Evolutionary conservation across 140 eudicot genomes (phyloP).

Genomic region (Stevia rebaudiana): DNA sequence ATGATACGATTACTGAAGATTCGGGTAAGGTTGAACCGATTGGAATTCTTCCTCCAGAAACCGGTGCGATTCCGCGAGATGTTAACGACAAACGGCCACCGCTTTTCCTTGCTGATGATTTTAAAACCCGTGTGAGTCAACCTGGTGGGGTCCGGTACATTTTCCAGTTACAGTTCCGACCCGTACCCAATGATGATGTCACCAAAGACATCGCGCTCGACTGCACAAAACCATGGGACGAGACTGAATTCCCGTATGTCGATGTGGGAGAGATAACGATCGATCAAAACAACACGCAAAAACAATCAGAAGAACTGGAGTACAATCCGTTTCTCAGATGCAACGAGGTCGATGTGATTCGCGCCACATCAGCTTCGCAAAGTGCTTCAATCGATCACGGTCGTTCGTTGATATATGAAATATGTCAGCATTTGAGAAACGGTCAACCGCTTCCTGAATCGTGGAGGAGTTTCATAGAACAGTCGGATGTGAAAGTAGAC

Average conservation of each 20-base stretch:
- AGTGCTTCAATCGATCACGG: conserved; percentile 94
- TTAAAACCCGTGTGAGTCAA: conserved; percentile 54
- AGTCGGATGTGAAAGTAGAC: conserved; percentile 80
- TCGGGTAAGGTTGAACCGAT: conserved; percentile 65
- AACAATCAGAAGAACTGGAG: conserved; percentile 53
- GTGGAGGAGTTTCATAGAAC: conserved; percentile 68
- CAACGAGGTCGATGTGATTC: conserved; percentile 59
- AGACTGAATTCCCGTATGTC: conserved; percentile 43
- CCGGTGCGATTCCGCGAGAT: conserved; percentile 81
- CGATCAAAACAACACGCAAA: conserved; percentile 41
- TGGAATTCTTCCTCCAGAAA: conserved; percentile 80
- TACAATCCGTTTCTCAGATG: conserved; percentile 67
- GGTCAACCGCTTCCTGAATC: conserved; percentile 66
- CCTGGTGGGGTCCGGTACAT: conserved; percentile 55
- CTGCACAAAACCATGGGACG: conserved; percentile 82
- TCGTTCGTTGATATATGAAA: conserved; percentile 66
- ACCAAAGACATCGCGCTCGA: conserved; percentile 56
- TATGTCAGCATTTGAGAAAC: conserved; percentile 74
- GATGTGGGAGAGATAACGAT: conserved; percentile 67
- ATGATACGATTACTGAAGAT: conserved; percentile 52
- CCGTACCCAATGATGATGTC: conserved; percentile 51
- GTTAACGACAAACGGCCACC: conserved; percentile 53
- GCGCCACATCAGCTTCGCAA: conserved; percentile 68
- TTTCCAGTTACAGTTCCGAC: conserved; percentile 59
- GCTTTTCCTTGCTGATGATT: conserved; percentile 73